phyloP scores from a whole-genome alignment of 306 rosid genomes.

The Prunus kanzakura region DNA sequence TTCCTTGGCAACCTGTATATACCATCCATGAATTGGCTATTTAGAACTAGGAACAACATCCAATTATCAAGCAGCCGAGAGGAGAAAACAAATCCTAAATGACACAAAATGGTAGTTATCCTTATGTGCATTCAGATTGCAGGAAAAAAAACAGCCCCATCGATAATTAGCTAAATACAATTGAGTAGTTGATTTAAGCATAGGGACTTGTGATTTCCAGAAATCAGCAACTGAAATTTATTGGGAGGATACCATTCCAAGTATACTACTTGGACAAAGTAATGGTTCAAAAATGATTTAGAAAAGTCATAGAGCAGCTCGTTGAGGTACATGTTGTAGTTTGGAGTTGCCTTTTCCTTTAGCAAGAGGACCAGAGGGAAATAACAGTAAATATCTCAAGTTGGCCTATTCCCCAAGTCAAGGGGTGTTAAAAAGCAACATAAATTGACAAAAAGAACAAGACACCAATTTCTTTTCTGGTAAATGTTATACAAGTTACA shows the following conservation, averaged over 20 bases:
- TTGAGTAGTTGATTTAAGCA: not conserved
- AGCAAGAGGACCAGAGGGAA: not conserved
- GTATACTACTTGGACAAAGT: not conserved
- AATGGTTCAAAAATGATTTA: not conserved
- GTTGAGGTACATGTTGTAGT: not conserved
- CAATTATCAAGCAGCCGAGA: slow-evolving; percentile 9
- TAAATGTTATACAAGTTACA: not conserved
- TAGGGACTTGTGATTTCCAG: too few species aligned
- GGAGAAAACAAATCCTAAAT: not conserved
- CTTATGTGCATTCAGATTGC: not conserved
- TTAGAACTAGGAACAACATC: slow-evolving; percentile 12
- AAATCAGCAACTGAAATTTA: too few species aligned
- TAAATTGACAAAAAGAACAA: too few species aligned
- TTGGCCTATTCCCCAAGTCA: not conserved
- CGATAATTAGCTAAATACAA: not conserved
- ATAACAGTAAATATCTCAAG: not conserved
- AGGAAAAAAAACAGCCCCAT: not conserved
- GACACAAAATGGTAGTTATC: not conserved
- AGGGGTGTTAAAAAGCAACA: not conserved
- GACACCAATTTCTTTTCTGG: too few species aligned
- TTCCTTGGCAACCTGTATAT: slow-evolving; percentile 88
- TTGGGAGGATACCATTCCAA: too few species aligned
- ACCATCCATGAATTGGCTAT: slow-evolving; percentile 17
- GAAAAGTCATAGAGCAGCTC: not conserved
- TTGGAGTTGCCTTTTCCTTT: not conserved